Conservation (phyloP, 768 basidiomycete species). For the Termitomyces sp. region DNA sequence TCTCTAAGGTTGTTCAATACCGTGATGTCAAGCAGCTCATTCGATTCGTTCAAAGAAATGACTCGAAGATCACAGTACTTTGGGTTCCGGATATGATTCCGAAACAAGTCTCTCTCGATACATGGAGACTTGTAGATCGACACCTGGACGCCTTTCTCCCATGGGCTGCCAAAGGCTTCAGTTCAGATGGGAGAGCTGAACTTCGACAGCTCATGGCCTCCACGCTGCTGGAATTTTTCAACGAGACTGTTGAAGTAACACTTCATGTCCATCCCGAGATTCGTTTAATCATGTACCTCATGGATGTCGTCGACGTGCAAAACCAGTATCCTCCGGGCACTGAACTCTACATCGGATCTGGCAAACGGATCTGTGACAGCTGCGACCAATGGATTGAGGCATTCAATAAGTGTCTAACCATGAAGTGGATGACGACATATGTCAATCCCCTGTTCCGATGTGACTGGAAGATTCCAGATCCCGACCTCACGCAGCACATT, state of each 20-base stretch:
- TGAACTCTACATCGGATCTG: not conserved
- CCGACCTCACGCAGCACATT: not conserved
- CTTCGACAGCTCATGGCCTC: not conserved
- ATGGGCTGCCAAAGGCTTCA: not conserved
- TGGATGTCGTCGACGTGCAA: not conserved
- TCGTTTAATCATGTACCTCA: not conserved
- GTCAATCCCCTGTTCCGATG: not conserved
- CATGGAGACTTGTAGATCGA: too few species aligned
- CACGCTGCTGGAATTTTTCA: not conserved
- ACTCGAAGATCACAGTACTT: not conserved
- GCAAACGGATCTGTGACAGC: not conserved
- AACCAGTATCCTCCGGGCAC: not conserved
- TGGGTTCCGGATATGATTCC: not conserved
- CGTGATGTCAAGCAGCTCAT: not conserved
- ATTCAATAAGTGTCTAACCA: not conserved
- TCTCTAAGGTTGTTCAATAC: not conserved
- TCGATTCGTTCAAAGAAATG: not conserved
- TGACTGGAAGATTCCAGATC: not conserved
- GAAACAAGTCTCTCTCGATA: not conserved
- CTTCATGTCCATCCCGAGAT: not conserved
- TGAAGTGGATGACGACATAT: not conserved
- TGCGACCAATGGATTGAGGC: not conserved
- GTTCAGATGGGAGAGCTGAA: not conserved
- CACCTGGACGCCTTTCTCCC: too few species aligned
- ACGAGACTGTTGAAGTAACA: not conserved